Percentiles rank a stretch among this genome's conserved stretches.
Evolutionary conservation across 208 protist genomes (phyloP).

Genomic region (Wallacemonas sp.): DNA sequence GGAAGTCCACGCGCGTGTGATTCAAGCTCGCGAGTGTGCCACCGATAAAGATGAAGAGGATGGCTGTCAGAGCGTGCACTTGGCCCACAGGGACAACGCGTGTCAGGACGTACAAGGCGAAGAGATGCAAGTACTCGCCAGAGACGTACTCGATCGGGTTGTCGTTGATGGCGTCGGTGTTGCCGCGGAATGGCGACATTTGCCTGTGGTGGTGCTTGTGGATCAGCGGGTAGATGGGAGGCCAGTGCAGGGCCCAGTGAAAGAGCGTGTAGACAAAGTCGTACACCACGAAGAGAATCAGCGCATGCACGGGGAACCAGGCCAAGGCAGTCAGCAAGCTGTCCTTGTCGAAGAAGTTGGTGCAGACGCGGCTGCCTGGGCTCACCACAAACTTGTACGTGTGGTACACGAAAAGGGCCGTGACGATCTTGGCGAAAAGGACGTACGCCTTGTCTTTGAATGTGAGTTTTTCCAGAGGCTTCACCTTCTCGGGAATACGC

Average conservation of each 20-base stretch:
- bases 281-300: slow-evolving; percentile 77
- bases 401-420: slow-evolving; percentile 71
- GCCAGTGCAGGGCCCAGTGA: slow-evolving; percentile 87
- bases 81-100: slow-evolving; percentile 47
- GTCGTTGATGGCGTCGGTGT: slow-evolving; percentile 90
- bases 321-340: slow-evolving; percentile 28
- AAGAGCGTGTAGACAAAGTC: slow-evolving; percentile 92
- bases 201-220: slow-evolving; percentile 94
- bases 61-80: slow-evolving; percentile 56
- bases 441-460: slow-evolving; percentile 62
- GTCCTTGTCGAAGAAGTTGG: slow-evolving; percentile 31
- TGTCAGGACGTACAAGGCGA: slow-evolving; percentile 76
- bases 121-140: slow-evolving; percentile 89
- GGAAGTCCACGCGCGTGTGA: slow-evolving; percentile 87
- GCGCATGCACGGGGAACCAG: slow-evolving; percentile 64
- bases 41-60: slow-evolving; percentile 81
- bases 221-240: slow-evolving; percentile 78
- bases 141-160: slow-evolving; percentile 90
- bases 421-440: slow-evolving; percentile 48
- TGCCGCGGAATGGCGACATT: slow-evolving; percentile 85
- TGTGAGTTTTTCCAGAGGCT: slow-evolving; percentile 46
- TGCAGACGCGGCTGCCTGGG: slow-evolving; percentile 45
- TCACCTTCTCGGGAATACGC: slow-evolving; percentile 41
- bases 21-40: slow-evolving; percentile 88
- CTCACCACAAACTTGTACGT: slow-evolving; percentile 44